Percentiles rank a stretch among this genome's conserved stretches.
These are phyloP conservation scores for Suhomyces sp. DNA, from an alignment of 805 yeast species.

Conservation along the genomic window DNA sequence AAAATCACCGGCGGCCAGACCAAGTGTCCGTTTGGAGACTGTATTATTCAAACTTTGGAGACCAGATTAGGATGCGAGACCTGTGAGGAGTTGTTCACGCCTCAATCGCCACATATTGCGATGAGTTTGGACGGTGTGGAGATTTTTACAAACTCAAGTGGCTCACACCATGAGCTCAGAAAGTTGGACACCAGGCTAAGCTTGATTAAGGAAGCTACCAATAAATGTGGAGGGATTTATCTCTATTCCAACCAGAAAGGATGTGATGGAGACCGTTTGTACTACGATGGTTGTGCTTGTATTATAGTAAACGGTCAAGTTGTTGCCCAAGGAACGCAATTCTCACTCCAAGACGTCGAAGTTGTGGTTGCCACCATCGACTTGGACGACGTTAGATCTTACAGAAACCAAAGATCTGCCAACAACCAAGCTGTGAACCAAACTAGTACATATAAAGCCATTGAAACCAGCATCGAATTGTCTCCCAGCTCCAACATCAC, in stretches of 20 bases:
- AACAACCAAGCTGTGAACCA: constrained; percentile 63
- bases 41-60: constrained; percentile 76
- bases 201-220: constrained; percentile 86
- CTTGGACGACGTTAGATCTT: constrained; percentile 83
- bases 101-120: constrained; percentile 89
- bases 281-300: constrained; percentile 95
- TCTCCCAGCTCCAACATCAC: constrained; percentile 60
- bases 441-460: constrained; percentile 47
- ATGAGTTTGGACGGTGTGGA: constrained; percentile 97
- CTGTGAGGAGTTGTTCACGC: constrained; percentile 96
- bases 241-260: constrained; percentile 94
- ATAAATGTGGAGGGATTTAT: constrained; percentile 95
- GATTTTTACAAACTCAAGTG: constrained; percentile 91
- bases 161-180: constrained; percentile 95
- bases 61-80: constrained; percentile 97
- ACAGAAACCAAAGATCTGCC: constrained; percentile 73
- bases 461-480: constrained; percentile 62
- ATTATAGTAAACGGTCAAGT: constrained; percentile 90
- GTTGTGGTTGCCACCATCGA: constrained; percentile 95
- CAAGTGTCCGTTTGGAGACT: constrained; percentile 83
- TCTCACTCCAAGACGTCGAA: constrained; percentile 86
- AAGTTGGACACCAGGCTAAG: constrained; percentile 82
- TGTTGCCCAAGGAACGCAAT: constrained; percentile 92
- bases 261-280: constrained; percentile 95
- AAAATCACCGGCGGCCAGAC: constrained; percentile 59